Percentiles rank a stretch among this genome's conserved stretches.
Conservation (phyloP, 192 early-diverging fungal genomes). For the Podila epigama region DNA sequence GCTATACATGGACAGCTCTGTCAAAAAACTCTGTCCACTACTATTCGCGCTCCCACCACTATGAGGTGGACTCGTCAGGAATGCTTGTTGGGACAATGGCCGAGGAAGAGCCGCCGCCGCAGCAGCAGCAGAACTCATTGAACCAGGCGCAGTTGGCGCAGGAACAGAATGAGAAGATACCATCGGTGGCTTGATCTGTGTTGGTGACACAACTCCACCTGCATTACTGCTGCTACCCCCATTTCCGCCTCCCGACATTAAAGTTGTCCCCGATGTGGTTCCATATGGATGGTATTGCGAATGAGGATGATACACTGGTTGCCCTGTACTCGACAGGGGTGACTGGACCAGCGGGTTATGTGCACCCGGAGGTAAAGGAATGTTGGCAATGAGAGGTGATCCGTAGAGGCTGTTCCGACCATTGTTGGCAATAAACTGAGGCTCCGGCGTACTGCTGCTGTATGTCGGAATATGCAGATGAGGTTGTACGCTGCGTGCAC, state of each 20-base stretch:
- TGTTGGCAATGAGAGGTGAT: conserved; percentile 24
- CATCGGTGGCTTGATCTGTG: not conserved
- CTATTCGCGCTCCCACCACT: not conserved
- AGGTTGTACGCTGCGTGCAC: not conserved
- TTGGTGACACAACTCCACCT: not conserved
- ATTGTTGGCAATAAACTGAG: not conserved
- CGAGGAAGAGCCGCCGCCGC: not conserved
- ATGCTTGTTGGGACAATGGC: conserved; percentile 3
- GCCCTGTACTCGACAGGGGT: not conserved
- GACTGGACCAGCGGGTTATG: conserved; percentile 29
- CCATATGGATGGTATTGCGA: conserved; percentile 23
- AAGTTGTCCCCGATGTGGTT: not conserved
- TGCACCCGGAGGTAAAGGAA: conserved; percentile 36
- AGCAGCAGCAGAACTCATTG: not conserved
- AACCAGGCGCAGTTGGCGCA: not conserved
- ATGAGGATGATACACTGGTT: conserved; percentile 16
- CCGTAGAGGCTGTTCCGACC: conserved; percentile 27
- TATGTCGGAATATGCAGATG: not conserved
- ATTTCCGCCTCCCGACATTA: not conserved
- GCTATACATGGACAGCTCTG: conserved; percentile 2
- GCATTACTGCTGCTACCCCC: not conserved
- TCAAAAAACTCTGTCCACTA: not conserved
- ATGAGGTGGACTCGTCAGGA: conserved; percentile 4
- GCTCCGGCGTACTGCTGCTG: conserved; percentile 3
- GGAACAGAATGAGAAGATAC: not conserved